Evolutionary conservation across 768 basidiomycete species (phyloP), one percentile per base, ranked within the genome.

Genomic region (Boletus vermiculosoides): DNA sequence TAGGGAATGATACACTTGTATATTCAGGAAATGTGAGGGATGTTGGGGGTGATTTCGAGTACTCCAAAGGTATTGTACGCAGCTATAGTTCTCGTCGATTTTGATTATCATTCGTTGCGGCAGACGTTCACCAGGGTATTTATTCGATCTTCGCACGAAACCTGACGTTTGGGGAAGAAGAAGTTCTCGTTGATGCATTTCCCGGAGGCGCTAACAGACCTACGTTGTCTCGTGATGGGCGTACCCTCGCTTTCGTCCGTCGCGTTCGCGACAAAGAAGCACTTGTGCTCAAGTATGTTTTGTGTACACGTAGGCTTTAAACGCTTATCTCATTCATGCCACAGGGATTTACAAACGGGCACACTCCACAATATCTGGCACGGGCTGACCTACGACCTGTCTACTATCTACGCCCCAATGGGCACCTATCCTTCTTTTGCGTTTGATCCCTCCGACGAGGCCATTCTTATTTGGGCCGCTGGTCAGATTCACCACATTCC

Each of bases 371-470:
- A 89, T 63, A 68, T 84, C 18, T 90, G 85, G 85, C 72, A 88
- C 53, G 88, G 86, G 0, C 74, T 90, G 33, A 85, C 79, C 2
- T 88, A 87, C 63, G 88, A 90, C 65, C 74, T 85, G n/a, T 76
- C 76, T 22, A 67, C 69, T 11, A 76, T 88, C 50, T 88, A 83
- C 10, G 85, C 87, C 15, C 88, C 88, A 0, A 89, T 89, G 86
- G 86, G 87, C 12, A 90, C 88, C 40, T 90, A 90, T 61, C 88
- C 88, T 0, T 84, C 86, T 1, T 90, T 87, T 64, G 78, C 87
- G 10, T 90, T 90, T 65, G 54, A 58, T 56, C 56, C 67, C 8
- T 63, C 58, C 30, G 63, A 68, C 23, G 59, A 63, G 22, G 67
- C 66, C 23, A 72, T 90, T 51, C 77, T 90, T 59, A 84, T 90